Evolutionary conservation across 2,329 filamentous ascomycete species (phyloP).

Genomic region (Elsinoe fawcettii): DNA sequence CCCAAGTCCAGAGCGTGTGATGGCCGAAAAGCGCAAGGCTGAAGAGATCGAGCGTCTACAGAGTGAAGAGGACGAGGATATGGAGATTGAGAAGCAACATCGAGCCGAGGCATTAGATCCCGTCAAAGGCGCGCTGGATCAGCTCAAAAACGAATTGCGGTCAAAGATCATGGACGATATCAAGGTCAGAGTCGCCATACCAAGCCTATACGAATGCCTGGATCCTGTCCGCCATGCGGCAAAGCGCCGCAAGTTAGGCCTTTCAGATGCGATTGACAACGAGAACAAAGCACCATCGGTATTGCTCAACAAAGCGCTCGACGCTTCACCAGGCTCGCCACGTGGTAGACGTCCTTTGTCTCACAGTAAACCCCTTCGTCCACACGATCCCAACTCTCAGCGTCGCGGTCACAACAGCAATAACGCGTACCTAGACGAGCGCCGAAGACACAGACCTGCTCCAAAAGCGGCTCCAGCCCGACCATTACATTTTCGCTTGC

Average conservation of each 20-base stretch:
- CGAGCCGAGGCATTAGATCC: constrained; percentile 84
- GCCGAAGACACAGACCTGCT: constrained; percentile 48
- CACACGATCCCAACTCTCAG: constrained; percentile 37
- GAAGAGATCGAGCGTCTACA: constrained; percentile 60
- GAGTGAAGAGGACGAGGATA: constrained; percentile 69
- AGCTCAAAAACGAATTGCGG: constrained; percentile 70
- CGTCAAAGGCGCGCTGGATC: constrained; percentile 72
- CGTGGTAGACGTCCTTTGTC: constrained; percentile 37
- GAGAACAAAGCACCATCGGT: constrained; percentile 47
- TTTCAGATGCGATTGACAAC: constrained; percentile 55
- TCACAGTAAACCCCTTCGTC: constrained; percentile 36
- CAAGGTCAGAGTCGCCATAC: constrained; percentile 76
- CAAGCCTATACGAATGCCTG: constrained; percentile 70
- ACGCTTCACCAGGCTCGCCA: constrained; percentile 59
- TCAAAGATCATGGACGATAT: constrained; percentile 86
- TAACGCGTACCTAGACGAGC: constrained; percentile 50
- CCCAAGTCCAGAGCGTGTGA: constrained; percentile 44
- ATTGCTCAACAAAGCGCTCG: constrained; percentile 44
- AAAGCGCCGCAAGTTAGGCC: constrained; percentile 72
- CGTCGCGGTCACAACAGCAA: constrained; percentile 32
- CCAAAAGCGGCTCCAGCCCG: constrained; percentile 55
- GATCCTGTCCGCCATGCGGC: constrained; percentile 71
- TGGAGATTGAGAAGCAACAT: constrained; percentile 84
- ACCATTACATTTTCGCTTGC: constrained; percentile 72
- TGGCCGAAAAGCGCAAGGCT: constrained; percentile 46